Conservation (phyloP, 75 land plant genomes). For the Sequoiadendron giganteum region DNA sequence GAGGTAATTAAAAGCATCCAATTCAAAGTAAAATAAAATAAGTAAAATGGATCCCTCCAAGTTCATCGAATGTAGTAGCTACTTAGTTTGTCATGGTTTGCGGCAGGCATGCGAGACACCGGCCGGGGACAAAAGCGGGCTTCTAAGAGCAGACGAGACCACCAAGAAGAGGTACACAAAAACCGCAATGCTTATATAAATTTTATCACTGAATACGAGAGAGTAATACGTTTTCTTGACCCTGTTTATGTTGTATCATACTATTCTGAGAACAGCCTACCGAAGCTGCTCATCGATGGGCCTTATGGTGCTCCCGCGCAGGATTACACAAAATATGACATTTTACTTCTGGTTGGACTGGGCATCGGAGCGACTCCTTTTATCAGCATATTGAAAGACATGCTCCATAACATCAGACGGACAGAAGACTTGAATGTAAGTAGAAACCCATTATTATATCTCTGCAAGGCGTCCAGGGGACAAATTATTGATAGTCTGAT, state of each 20-base stretch:
- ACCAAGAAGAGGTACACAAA: constrained; percentile 16
- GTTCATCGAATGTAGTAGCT: neutral
- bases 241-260: neutral
- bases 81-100: neutral
- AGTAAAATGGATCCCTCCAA: no score
- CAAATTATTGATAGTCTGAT: neutral
- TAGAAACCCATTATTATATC: neutral
- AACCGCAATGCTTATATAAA: neutral
- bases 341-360: constrained; percentile 85
- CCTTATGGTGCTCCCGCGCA: constrained; percentile 99
- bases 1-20: constrained; percentile 20
- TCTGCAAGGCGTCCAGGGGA: neutral
- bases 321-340: constrained; percentile 91
- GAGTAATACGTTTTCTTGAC: no score
- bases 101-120: constrained; percentile 49
- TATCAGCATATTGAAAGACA: constrained; percentile 70
- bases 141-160: constrained; percentile 60
- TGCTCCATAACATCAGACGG: constrained; percentile 36
- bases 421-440: constrained; percentile 39
- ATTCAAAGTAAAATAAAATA: neutral
- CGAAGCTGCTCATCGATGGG: constrained; percentile 90
- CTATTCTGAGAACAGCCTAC: constrained; percentile 24
- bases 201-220: no score
- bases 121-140: constrained; percentile 54
- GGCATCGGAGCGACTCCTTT: constrained; percentile 94